A percentile compares a stretch with the other conserved stretches of the same genome.
Evolutionary conservation across 164 flowering plant genomes (phyloP).

Genomic region (Houttuynia cordata): DNA sequence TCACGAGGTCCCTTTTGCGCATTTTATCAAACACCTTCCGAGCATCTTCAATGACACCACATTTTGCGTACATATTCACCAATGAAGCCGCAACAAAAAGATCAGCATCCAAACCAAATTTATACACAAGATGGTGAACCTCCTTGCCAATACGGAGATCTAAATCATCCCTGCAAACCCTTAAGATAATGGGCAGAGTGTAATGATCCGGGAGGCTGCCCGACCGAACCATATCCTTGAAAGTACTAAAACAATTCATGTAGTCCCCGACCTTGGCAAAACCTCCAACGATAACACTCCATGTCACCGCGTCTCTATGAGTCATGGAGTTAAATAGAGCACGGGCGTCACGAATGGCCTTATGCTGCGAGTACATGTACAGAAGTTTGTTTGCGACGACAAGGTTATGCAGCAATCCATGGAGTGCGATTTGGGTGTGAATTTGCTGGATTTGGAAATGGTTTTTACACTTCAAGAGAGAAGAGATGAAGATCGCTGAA

Average conservation of each 20-base stretch:
- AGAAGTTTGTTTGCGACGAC: slow-evolving; percentile 37
- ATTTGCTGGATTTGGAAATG: slow-evolving; percentile 30
- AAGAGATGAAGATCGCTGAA: slow-evolving; percentile 19
- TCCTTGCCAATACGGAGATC: slow-evolving; percentile 23
- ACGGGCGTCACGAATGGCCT: slow-evolving; percentile 22
- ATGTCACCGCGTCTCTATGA: slow-evolving; percentile 25
- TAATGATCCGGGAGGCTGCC: slow-evolving; percentile 27
- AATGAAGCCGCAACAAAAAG: slow-evolving; percentile 30
- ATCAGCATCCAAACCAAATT: slow-evolving; percentile 25
- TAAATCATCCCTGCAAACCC: slow-evolving; percentile 29
- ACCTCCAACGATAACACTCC: slow-evolving; percentile 50
- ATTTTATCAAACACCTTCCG: slow-evolving; percentile 35
- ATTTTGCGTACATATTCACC: slow-evolving; percentile 40
- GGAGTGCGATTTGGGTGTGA: slow-evolving; percentile 23
- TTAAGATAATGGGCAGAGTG: slow-evolving; percentile 31
- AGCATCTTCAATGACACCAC: slow-evolving; percentile 30
- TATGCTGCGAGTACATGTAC: slow-evolving; percentile 21
- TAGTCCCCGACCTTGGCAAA: slow-evolving; percentile 34
- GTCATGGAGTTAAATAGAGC: slow-evolving; percentile 26
- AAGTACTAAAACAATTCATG: slow-evolving; percentile 20
- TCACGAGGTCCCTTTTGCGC: slow-evolving; percentile 31
- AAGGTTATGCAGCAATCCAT: slow-evolving; percentile 15
- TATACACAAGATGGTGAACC: slow-evolving; percentile 27
- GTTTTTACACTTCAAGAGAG: slow-evolving; percentile 21
- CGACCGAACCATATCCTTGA: slow-evolving; percentile 29